Conservation (phyloP, 768 basidiomycete species). For the Hirschioporus abietinus region DNA sequence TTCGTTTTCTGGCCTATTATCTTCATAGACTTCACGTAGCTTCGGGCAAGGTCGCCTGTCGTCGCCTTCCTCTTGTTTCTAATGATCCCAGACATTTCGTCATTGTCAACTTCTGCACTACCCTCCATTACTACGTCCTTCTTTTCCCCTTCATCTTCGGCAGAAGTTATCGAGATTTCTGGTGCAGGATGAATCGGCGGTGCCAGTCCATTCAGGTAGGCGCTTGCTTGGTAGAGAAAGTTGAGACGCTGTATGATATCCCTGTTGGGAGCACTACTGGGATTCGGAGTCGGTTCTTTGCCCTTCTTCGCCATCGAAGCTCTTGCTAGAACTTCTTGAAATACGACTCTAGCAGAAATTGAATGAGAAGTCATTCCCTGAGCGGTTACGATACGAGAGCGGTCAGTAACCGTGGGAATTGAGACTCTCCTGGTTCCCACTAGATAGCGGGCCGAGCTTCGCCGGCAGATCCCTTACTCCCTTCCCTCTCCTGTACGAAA, state of each 20-base stretch:
- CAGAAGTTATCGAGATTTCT: background rate
- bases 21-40: constrained; percentile 62
- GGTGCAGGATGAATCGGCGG: background rate
- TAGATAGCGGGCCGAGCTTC: too few relatives aligned
- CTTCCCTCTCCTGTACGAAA: too few relatives aligned
- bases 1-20: constrained; percentile 70
- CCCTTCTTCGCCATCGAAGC: constrained; percentile 55
- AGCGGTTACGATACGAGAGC: too few relatives aligned
- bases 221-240: constrained; percentile 80
- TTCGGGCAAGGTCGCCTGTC: constrained; percentile 52
- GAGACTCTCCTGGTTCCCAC: too few relatives aligned
- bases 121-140: background rate
- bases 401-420: too few relatives aligned
- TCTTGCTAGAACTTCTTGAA: background rate
- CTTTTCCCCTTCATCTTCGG: constrained; percentile 6
- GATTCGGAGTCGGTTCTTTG: constrained; percentile 52
- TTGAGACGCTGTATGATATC: constrained; percentile 82
- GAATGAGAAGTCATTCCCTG: too few relatives aligned
- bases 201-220: constrained; percentile 45
- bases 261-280: constrained; percentile 54
- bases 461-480: too few relatives aligned
- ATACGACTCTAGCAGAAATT: background rate
- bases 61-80: constrained; percentile 26
- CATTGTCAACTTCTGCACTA: constrained; percentile 1
- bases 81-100: constrained; percentile 13